Base-by-base conservation (phyloP, 768 basidiomycete species). In the Hygrophoropsis aurantiaca region DNA sequence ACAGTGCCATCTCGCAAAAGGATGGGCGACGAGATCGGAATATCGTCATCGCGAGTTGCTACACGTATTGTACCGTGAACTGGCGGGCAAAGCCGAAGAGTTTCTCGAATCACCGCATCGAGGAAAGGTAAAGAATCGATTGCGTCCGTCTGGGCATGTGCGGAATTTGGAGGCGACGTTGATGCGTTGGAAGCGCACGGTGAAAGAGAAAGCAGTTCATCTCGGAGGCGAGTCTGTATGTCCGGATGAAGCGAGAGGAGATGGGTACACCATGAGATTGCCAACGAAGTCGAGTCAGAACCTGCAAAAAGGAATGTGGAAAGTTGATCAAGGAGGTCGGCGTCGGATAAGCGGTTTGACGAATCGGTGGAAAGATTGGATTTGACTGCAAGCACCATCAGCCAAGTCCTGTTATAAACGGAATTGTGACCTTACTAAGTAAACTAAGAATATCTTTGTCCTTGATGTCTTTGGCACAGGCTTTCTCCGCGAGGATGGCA, bases 241-340 rank as follows among this genome's bases (percentile, higher is more conserved):
- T 75, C 73, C 3, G 78, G 76, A 51, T 81, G 58, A n/a, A 67
- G 64, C 8, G 82, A 69, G 25, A 88, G 76, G 46, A 73, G 64
- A 59, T 81, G 74, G 1, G 85, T 62, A 44, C 75, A 77, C 79
- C 81, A 86, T 5, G 80, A 67, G 20, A 84, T 65, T 16, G 79
- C 74, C 7, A 82, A 67, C 5, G 79, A 70, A 24, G 79, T 78
- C 3, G 81, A 74, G 55, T 85, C 82, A 20, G 83, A 79, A 11
- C 85, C 84, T 3, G 77, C 81, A 34, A 83, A 77, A 46, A 85
- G 69, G 61, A 85, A 78, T 24, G 82, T 81, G n/a, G 77, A 75
- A 53, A 83, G 77, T 59, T 84, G 81, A 50, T 80, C 78, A 7
- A 82, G 66, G n/a, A 84, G 65, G 40, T 83, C 82, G 23, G 73